These are phyloP conservation scores for Paramecium tetraurelia DNA, from an alignment of 73 alveolate genomes.

Conservation along the genomic window DNA sequence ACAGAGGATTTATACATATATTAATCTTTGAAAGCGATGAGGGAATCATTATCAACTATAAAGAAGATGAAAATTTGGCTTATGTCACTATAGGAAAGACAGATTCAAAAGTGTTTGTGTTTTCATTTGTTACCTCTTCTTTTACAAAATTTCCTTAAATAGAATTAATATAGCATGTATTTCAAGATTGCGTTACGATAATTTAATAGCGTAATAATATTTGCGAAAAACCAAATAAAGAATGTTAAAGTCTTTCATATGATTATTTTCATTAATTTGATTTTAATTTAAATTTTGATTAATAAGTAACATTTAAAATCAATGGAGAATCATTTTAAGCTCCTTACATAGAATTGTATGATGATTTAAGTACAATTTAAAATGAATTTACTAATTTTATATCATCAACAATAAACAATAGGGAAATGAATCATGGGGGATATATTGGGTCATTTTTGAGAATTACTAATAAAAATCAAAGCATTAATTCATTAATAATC, in stretches of 20 bases:
- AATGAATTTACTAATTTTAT: neutral
- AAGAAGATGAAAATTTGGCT: slow-evolving; percentile 30
- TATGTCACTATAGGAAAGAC: neutral
- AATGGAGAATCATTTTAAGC: neutral
- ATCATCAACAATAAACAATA: neutral
- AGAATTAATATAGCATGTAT: neutral
- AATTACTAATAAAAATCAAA: neutral
- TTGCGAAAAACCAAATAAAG: neutral
- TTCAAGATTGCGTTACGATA: neutral
- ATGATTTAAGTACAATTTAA: neutral
- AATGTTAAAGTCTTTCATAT: neutral
- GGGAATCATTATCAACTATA: neutral
- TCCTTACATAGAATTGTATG: neutral
- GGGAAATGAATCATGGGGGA: slow-evolving; percentile 47
- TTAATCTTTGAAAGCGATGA: neutral
- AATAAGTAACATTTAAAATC: neutral
- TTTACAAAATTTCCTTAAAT: neutral
- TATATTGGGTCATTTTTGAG: slow-evolving; percentile 23
- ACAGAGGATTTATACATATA: slow-evolving; percentile 38
- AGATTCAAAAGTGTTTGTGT: neutral
- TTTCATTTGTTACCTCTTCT: slow-evolving; percentile 25
- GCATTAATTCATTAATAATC: neutral
- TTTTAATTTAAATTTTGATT: neutral
- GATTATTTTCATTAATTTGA: slow-evolving; percentile 1
- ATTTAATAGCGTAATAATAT: neutral